A percentile compares a stretch with the other conserved stretches of the same genome.
phyloP scores from a whole-genome alignment of 164 flowering plant species.

The Dillenia turbinata region DNA sequence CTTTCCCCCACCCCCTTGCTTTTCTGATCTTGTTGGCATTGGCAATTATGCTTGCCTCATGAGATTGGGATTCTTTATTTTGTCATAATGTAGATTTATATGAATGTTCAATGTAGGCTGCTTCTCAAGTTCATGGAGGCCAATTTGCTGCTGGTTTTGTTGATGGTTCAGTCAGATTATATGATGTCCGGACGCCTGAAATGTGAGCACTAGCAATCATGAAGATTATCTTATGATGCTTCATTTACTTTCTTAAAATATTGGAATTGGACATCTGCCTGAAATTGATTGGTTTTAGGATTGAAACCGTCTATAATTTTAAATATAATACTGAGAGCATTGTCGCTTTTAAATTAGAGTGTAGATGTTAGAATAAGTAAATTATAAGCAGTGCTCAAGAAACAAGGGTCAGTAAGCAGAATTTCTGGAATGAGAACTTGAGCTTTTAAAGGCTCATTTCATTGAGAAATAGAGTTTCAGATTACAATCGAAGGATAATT shows the following conservation, averaged over 20 bases:
- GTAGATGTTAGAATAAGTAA: too few species aligned
- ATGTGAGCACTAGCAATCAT: conserved; percentile 36
- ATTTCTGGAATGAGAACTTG: too few species aligned
- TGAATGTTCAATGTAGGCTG: conserved; percentile 43
- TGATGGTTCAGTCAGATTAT: conserved; percentile 85
- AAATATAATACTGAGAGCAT: too few species aligned
- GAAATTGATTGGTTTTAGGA: too few species aligned
- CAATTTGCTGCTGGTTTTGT: conserved; percentile 86
- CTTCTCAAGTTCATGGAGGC: conserved; percentile 95
- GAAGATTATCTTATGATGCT: not conserved
- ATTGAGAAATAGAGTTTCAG: too few species aligned
- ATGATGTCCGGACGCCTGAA: conserved; percentile 84
- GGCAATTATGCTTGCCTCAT: not conserved
- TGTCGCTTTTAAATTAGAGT: too few species aligned
- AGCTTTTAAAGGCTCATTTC: too few species aligned
- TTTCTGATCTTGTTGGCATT: not conserved
- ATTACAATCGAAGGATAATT: too few species aligned
- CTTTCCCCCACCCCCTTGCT: not conserved
- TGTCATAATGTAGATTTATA: too few species aligned
- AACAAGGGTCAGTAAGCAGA: too few species aligned
- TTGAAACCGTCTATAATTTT: too few species aligned
- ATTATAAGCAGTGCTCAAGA: too few species aligned
- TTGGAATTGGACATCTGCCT: not conserved
- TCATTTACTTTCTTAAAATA: not conserved
- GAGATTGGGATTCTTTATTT: not conserved